Base-by-base conservation (phyloP, 176 grass and related monocot genomes). In the Hsuehochloa calcarea region DNA sequence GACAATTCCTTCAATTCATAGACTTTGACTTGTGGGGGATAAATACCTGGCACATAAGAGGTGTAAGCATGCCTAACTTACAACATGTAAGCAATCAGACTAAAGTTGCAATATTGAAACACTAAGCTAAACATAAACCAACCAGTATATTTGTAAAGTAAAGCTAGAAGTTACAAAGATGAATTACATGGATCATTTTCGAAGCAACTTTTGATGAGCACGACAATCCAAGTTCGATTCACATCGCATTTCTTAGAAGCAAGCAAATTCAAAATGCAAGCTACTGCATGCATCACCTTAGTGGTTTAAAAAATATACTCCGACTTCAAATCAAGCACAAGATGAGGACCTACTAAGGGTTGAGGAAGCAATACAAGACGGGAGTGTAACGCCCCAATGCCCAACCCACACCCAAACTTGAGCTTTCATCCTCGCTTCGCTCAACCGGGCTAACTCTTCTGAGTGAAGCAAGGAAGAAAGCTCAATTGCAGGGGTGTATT, bases 11-110 rank as follows among this genome's bases (percentile, higher is more conserved):
- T 98, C 56, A 95, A 70, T 77, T 98, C 96, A 19, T 88, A 95
- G 22, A 98, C 96, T 88, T 98, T 95, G 61, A 98, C 77, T 92
- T 98, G 93, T 45, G 96, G 91, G 39, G 96, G 96, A 77, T 95
- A 93, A 82, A 98, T 98, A 52, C 96, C 93, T 95, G 87, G 64
- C 39, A 85, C 8, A 83, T 14, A 79, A 84, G 0, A n/a, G 26
- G 43, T 14, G 19, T 68, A 79, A 65, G 47, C 58, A 84, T 65
- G 31, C 38, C 27, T 50, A 64, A 27, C 40, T 52, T 46, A 51
- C 3, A 66, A 17, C 5, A 70, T 19, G 7, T 13, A 65, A 5
- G 38, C 2, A 3, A 74, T 71, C 17, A 58, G 61, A 43, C 15
- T 58, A 59, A 78, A 51, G 47, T 80, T 11, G 14, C 19, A 25